Evolutionary conservation across 805 yeast species (phyloP), one percentile per base, ranked within the genome.

Genomic region (Metschnikowia hibisci): DNA sequence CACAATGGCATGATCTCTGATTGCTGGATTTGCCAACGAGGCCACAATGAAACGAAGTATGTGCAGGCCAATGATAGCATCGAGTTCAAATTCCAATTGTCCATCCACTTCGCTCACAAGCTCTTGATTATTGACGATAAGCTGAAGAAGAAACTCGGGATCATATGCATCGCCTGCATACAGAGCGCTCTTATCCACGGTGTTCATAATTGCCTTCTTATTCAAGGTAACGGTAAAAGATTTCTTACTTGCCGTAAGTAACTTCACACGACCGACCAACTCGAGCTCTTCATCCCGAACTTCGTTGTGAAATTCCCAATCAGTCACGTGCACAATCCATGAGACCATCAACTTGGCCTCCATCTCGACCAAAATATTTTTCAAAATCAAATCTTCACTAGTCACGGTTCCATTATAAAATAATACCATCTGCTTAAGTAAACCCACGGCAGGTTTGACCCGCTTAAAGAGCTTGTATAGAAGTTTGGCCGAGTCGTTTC

Each of bases 81-180:
- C 76, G 34, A 84, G 61, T 46, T 84, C 78, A 41, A 82, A 71
- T 12, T 57, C 61, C 36, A 63, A 39, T 18, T 43, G 62, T 4
- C 43, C 48, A 3, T 48, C 52, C 13, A 50, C 53, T 4, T 49
- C 57, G 22, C 57, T 61, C 32, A 84, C 73, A 26, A 85, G 64
- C 47, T 84, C 90, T 4, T 78, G 81, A 52, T 81, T 84, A 57
- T 81, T 83, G 29, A 84, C 58, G 4, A 82, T 62, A 46, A 82
- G 56, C 42, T 84, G 66, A 47, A 87, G 59, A 29, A 89, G 53
- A 54, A 89, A 87, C 55, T 83, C 81, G n/a, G 81, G 74, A 56
- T 87, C 91, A 60, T 89, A 86, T 6, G 65, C 50, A 0, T 68
- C 58, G 1, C 60, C 47, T 7, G 50, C 48, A 34, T 65, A 65